Percentiles rank a stretch among this genome's conserved stretches.
These are phyloP conservation scores for Backusella tuberculispora DNA, from an alignment of 192 early-diverging fungal species.

Conservation along the genomic window DNA sequence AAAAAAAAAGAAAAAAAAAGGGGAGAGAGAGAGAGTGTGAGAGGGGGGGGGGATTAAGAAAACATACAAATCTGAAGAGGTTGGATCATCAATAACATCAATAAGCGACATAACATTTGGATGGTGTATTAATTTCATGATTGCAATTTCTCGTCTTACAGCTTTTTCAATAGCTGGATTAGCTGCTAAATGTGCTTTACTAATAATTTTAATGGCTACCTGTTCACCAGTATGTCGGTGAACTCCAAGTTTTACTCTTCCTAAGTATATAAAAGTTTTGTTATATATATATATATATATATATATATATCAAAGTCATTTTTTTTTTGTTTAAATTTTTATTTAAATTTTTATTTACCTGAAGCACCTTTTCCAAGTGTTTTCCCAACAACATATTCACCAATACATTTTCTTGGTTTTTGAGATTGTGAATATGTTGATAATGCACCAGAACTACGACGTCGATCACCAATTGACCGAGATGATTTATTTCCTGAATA, in stretches of 20 bases:
- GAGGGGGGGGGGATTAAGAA: no score
- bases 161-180: constrained; percentile 56
- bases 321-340: constrained; percentile 1
- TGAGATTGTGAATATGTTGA: constrained; percentile 29
- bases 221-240: constrained; percentile 53
- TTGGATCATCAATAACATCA: constrained; percentile 48
- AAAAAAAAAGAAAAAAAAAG: not conserved
- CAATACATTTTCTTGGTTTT: constrained; percentile 46
- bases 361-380: constrained; percentile 58
- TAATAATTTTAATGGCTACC: constrained; percentile 57
- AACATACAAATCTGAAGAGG: constrained; percentile 34
- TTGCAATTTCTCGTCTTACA: constrained; percentile 57
- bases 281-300: not conserved
- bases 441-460: constrained; percentile 30
- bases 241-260: constrained; percentile 53
- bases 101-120: constrained; percentile 55
- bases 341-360: constrained; percentile 37
- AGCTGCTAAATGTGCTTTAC: constrained; percentile 51
- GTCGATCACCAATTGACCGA: constrained; percentile 30
- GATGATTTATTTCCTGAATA: constrained; percentile 19
- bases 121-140: constrained; percentile 57
- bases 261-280: constrained; percentile 33
- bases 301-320: not conserved
- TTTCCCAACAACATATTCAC: constrained; percentile 53
- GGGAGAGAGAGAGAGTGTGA: not conserved